Evolutionary conservation across 2,329 filamentous ascomycete genomes (phyloP), one percentile per base, ranked within the genome.

Genomic region (Neocucurbitaria cava): DNA sequence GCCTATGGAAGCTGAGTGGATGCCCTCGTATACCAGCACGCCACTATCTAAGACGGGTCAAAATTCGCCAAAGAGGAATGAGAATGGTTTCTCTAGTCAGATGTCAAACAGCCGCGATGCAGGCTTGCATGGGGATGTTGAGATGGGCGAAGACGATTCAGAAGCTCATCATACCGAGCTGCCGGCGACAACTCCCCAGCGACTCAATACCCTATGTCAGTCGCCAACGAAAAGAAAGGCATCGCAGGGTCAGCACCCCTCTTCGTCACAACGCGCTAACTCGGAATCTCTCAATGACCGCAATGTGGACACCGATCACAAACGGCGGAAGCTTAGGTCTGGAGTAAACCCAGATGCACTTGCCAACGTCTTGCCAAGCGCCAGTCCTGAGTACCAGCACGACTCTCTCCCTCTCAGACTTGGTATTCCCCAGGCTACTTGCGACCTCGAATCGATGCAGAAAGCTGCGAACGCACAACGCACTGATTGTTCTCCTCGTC

Each of bases 171-270:
- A 7, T 21, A 21, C 6, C 5, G 5, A 21, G 6, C 11, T 2
- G 20, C 5, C 38, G 5, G 7, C 17, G n/a, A n/a, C n/a, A n/a
- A n/a, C n/a, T n/a, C n/a, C n/a, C n/a, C n/a, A n/a, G n/a, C n/a
- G n/a, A n/a, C n/a, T n/a, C n/a, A n/a, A n/a, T n/a, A n/a, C n/a
- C n/a, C n/a, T n/a, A n/a, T n/a, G n/a, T n/a, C n/a, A n/a, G n/a
- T 49, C 39, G 18, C 17, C 51, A 15, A 57, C 28, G 31, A 64
- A 64, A 36, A 59, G 58, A 9, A 59, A 57, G 8, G 48, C 52
- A 9, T 47, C 55, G 8, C 50, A 18, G 8, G 20, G 24, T 2
- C 15, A 46, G 21, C 5, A 10, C 10, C 24, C 28, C 5, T 2
- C 26, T 18, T 7, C 41, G 13, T 20, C 15, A 10, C 21, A 13